Evolutionary conservation across 306 rosid genomes (phyloP).

Genomic region (Citrullus mucosospermus): DNA sequence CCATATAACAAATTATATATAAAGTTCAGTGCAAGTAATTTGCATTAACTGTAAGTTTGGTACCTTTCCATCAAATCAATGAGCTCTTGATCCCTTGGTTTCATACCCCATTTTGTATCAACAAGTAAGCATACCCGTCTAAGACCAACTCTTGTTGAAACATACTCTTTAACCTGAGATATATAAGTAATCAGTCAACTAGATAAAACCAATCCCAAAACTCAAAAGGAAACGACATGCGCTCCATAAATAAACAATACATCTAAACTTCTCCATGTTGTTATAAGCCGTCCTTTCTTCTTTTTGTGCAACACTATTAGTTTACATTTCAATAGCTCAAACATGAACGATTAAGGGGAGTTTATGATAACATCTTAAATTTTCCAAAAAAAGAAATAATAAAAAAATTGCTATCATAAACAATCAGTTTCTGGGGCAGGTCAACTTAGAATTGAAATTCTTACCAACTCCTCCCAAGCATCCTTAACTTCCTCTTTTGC

Average conservation of each 20-base stretch:
- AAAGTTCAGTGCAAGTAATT: background rate
- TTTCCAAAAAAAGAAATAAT: background rate
- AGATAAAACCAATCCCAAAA: background rate
- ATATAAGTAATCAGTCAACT: background rate
- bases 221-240: background rate
- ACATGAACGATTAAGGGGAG: background rate
- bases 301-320: background rate
- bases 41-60: background rate
- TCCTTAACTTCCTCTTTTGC: conserved; percentile 97
- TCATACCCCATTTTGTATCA: conserved; percentile 97
- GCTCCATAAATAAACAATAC: background rate
- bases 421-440: background rate
- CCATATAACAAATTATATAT: background rate
- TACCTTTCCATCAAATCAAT: conserved; percentile 90
- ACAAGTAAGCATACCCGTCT: conserved; percentile 75
- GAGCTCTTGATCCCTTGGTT: conserved; percentile 85
- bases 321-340: background rate
- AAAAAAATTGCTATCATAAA: background rate
- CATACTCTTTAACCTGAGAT: conserved; percentile 80
- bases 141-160: conserved; percentile 71
- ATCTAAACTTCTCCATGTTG: background rate
- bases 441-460: conserved; percentile 16
- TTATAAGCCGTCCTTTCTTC: background rate
- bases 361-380: background rate
- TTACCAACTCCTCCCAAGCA: conserved; percentile 95